These are phyloP conservation scores for Coprinellus aureogranulatus DNA, from an alignment of 768 basidiomycete genomes.

Conservation along the genomic window DNA sequence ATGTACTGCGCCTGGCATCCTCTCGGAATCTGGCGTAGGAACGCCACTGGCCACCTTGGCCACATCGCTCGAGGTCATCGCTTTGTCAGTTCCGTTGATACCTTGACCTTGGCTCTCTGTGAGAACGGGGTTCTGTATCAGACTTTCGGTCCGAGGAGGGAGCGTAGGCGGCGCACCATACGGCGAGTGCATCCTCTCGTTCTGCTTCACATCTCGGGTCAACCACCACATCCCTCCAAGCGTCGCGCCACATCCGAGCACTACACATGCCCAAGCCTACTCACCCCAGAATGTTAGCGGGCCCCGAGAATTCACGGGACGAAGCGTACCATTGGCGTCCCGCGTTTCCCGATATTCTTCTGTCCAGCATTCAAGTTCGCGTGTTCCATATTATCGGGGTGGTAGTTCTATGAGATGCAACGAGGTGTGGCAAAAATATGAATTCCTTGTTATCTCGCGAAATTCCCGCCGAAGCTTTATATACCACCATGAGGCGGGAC, in stretches of 20 bases:
- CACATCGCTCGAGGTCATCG: constrained; percentile 39
- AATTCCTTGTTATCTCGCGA: too few species aligned
- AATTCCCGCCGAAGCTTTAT: too few species aligned
- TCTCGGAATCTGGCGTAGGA: constrained; percentile 8
- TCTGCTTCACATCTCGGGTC: constrained; percentile 30
- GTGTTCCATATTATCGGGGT: background rate
- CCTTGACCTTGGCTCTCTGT: constrained; percentile 21
- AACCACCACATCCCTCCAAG: constrained; percentile 32
- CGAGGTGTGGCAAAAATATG: background rate
- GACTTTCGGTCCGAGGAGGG: background rate
- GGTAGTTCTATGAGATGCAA: background rate
- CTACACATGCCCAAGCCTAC: constrained; percentile 29
- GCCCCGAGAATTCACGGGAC: background rate
- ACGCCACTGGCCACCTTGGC: constrained; percentile 36
- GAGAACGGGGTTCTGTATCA: background rate
- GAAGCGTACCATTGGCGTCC: constrained; percentile 12
- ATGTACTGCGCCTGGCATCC: background rate
- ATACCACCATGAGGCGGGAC: too few species aligned
- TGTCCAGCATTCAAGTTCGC: background rate
- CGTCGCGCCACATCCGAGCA: constrained; percentile 23
- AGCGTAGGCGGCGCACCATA: constrained; percentile 26
- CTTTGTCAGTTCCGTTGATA: constrained; percentile 27
- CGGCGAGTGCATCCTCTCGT: constrained; percentile 30
- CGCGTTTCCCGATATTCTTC: constrained; percentile 9
- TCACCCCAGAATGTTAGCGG: background rate